A percentile compares a stretch with the other conserved stretches of the same genome.
Evolutionary conservation across 768 basidiomycete species (phyloP).

Genomic region (Phlebiopsis flavidoalba): DNA sequence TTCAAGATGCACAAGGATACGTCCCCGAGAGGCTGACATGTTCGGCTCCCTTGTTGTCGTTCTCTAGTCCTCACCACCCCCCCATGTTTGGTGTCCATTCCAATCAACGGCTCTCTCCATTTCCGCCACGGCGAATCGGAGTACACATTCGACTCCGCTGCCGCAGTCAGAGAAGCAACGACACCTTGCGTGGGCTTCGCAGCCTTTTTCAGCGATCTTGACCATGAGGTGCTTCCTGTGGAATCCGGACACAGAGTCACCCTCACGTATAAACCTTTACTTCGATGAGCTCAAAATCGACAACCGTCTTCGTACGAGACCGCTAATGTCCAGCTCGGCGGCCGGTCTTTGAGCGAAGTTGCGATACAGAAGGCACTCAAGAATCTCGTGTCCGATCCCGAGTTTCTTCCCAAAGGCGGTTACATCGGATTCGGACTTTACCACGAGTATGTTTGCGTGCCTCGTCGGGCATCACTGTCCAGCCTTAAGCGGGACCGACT

Average conservation of each 20-base stretch:
- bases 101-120: slow-evolving; percentile 39
- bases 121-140: slow-evolving; percentile 26
- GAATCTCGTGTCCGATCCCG: slow-evolving; percentile 26
- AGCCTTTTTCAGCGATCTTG: slow-evolving; percentile 40
- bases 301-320: background rate
- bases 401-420: slow-evolving; percentile 36
- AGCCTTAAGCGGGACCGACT: too few relatives aligned
- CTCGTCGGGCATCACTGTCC: too few relatives aligned
- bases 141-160: slow-evolving; percentile 34
- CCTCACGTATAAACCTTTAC: slow-evolving; percentile 39
- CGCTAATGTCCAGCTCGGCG: too few relatives aligned
- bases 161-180: slow-evolving; percentile 12
- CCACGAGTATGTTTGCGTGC: slow-evolving; percentile 24
- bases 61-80: slow-evolving; percentile 33
- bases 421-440: slow-evolving; percentile 35
- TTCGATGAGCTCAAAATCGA: background rate
- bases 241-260: slow-evolving; percentile 38
- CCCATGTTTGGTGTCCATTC: too few relatives aligned
- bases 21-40: slow-evolving; percentile 35
- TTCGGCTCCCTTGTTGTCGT: slow-evolving; percentile 49
- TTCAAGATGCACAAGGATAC: slow-evolving; percentile 50
- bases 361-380: slow-evolving; percentile 14
- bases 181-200: slow-evolving; percentile 29
- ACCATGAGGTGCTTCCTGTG: slow-evolving; percentile 41
- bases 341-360: background rate